Percentiles rank a stretch among this genome's conserved stretches.
These are phyloP conservation scores for Handroanthus guayacan DNA, from an alignment of 257 asterid species.

Conservation along the genomic window DNA sequence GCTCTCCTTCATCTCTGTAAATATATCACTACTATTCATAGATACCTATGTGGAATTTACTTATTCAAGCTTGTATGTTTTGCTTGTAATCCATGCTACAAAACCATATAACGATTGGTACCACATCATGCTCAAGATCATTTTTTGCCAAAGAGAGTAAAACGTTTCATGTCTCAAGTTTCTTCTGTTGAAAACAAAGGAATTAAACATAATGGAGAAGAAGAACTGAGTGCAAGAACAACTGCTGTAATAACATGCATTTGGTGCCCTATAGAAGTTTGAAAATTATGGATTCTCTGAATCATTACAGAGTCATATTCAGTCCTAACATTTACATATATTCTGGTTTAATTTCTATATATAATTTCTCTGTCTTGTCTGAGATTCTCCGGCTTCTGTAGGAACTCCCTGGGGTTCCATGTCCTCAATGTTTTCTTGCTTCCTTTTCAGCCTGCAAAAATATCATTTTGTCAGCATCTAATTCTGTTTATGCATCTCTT, in stretches of 20 bases:
- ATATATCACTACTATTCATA: background rate
- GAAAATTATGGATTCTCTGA: background rate
- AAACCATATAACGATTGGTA: background rate
- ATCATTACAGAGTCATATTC: constrained; percentile 19
- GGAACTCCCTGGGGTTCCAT: constrained; percentile 2
- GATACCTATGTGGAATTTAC: background rate
- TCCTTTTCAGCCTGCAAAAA: constrained; percentile 84
- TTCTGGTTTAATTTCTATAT: background rate
- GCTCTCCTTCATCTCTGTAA: background rate
- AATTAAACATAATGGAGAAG: background rate
- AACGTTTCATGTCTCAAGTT: background rate
- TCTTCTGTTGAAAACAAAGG: background rate
- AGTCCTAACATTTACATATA: constrained; percentile 4
- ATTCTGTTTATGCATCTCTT: background rate
- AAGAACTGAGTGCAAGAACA: background rate
- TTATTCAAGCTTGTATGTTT: background rate
- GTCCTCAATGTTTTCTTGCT: constrained; percentile 66
- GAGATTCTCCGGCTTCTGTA: background rate
- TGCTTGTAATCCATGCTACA: background rate
- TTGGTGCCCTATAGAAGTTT: background rate
- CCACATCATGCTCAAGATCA: background rate
- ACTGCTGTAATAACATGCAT: background rate
- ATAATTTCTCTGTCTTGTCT: background rate
- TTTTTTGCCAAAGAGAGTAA: background rate
- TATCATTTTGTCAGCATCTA: background rate